Conservation (phyloP, 495 filamentous ascomycete species). For the Podospora anserina region DNA sequence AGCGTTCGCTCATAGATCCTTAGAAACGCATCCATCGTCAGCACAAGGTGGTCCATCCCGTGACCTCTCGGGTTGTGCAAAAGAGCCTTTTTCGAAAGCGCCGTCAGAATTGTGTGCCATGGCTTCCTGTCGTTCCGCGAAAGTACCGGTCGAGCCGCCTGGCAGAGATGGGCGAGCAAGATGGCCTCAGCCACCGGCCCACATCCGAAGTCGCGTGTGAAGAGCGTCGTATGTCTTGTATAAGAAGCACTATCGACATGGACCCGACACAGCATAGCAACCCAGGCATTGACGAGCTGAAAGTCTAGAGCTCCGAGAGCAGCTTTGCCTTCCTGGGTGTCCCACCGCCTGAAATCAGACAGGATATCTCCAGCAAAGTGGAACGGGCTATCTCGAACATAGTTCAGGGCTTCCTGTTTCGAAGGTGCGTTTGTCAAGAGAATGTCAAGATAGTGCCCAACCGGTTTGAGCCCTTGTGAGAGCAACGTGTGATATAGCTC, state of each 20-base stretch:
- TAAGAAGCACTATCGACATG: conserved; percentile 12
- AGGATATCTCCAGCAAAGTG: conserved; percentile 11
- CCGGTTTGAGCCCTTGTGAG: conserved; percentile 33
- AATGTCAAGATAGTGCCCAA: conserved; percentile 32
- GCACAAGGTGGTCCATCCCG: conserved; percentile 3
- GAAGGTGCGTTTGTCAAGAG: conserved; percentile 37
- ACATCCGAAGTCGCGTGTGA: background rate
- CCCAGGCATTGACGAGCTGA: conserved; percentile 37
- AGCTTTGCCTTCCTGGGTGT: background rate
- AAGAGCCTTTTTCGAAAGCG: conserved; percentile 22
- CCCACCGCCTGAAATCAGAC: conserved; percentile 8
- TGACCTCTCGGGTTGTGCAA: conserved; percentile 13
- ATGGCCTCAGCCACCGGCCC: conserved; percentile 24
- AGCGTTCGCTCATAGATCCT: conserved; percentile 15
- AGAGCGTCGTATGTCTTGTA: background rate
- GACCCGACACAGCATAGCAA: conserved; percentile 37
- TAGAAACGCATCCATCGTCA: conserved; percentile 25
- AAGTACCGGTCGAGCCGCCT: conserved; percentile 8
- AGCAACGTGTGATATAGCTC: conserved; percentile 43
- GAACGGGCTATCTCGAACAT: conserved; percentile 37
- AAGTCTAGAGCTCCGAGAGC: conserved; percentile 17
- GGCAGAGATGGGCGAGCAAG: conserved; percentile 18
- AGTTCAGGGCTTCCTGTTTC: conserved; percentile 30
- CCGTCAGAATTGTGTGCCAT: conserved; percentile 30
- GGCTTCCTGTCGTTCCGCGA: conserved; percentile 18